These are phyloP conservation scores for Ceratopteris richardii DNA, from an alignment of 75 land plant species.

Conservation along the genomic window DNA sequence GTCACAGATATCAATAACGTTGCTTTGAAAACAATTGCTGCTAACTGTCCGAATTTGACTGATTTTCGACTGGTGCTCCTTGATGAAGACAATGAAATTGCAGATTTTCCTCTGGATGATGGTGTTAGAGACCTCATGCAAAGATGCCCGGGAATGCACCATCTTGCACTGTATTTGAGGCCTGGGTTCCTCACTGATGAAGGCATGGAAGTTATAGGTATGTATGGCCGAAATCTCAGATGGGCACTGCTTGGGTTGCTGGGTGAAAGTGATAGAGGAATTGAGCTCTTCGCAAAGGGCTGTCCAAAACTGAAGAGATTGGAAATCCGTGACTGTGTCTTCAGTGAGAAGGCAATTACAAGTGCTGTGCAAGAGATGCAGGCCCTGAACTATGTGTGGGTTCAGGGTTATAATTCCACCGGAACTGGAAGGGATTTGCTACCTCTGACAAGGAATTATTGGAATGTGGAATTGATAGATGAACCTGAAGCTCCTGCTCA, in stretches of 20 bases:
- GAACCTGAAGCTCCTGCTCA: constrained; percentile 14
- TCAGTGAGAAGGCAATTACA: constrained; percentile 79
- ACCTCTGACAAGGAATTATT: constrained; percentile 49
- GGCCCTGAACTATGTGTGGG: constrained; percentile 85
- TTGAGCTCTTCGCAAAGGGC: constrained; percentile 50
- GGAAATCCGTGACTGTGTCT: constrained; percentile 77
- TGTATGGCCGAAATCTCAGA: constrained; percentile 64
- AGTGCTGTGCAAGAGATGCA: constrained; percentile 36
- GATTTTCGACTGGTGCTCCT: constrained; percentile 89
- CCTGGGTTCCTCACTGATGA: constrained; percentile 70
- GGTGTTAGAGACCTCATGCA: constrained; percentile 66
- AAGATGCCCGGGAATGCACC: constrained; percentile 59
- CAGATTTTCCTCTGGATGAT: constrained; percentile 89
- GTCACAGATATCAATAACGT: constrained; percentile 76
- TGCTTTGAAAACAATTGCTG: constrained; percentile 54
- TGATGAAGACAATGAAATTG: constrained; percentile 34
- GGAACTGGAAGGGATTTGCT: constrained; percentile 34
- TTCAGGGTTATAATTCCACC: constrained; percentile 56
- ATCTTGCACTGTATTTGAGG: constrained; percentile 69
- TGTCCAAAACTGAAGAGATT: constrained; percentile 72
- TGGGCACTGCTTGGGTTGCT: constrained; percentile 82
- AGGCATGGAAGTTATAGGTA: constrained; percentile 75
- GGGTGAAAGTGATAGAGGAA: constrained; percentile 70
- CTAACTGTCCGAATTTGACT: constrained; percentile 41
- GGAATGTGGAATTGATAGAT: constrained; percentile 57